Evolutionary conservation across 371 early-diverging fungal genomes (phyloP), one percentile per base, ranked within the genome.

Genomic region (Mucor sp.): DNA sequence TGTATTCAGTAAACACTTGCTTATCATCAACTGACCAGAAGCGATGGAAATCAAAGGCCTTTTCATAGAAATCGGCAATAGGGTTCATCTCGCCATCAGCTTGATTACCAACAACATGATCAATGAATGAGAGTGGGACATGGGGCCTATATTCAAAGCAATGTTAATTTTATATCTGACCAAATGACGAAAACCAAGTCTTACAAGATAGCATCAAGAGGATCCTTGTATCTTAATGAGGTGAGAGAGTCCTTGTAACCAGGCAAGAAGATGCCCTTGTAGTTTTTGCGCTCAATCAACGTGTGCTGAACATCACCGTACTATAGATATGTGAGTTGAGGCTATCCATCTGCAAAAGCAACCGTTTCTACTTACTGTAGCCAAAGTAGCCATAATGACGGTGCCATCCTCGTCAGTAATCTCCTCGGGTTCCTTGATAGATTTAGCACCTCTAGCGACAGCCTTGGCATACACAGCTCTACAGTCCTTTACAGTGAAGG

Each of bases 21-120:
- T 87, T 91, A 83, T 98, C 99, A 81, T 98, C 99, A 53, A 98
- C 96, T 32, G 95, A 95, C 97, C 97, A 97, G 92, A 97, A 98
- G 50, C 97, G 91, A 81, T 96, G 97, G 89, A 97, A 97, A 66
- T 94, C 96, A 30, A 98, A 89, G 66, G 89, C 84, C 67, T 89
- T 82, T 81, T 97, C 97, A 70, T 93, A 94, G 64, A 81, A 84
- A 65, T 95, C 93, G 78, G 94, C 93, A 57, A 93, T 91, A 61
- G 90, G 76, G 53, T 88, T 82, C 97, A 98, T 97, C 84, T 91
- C 87, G 78, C 86, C 81, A 76, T 96, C 97, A 63, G 96, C 94
- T 79, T 97, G 97, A 87, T 97, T 97, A 23, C 93, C 94, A 58
- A 97, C 99, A 66, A 94, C 90, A 81, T 98, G 99, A 79, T 97